These are phyloP conservation scores for Thielaviopsis euricoi DNA, from an alignment of 2,329 filamentous ascomycete genomes.

Conservation along the genomic window DNA sequence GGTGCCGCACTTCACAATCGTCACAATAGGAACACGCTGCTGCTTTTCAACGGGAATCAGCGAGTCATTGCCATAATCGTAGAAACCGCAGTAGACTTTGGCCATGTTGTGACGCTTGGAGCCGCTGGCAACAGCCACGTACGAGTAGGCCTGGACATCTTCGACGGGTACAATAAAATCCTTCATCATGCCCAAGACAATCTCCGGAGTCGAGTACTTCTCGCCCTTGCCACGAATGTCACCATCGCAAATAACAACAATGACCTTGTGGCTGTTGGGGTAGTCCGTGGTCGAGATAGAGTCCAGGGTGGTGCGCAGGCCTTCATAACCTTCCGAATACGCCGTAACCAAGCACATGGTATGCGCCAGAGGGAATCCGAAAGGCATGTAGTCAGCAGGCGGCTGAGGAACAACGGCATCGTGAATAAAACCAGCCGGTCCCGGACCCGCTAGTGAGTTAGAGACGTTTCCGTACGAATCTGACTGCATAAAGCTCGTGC, in stretches of 20 bases:
- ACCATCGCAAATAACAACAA: conserved; percentile 91
- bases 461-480: conserved; percentile 39
- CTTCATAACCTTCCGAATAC: conserved; percentile 89
- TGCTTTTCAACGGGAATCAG: conserved; percentile 71
- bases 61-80: conserved; percentile 79
- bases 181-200: conserved; percentile 84
- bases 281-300: conserved; percentile 97
- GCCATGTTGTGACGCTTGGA: conserved; percentile 99
- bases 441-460: conserved; percentile 48
- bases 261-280: conserved; percentile 95
- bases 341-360: conserved; percentile 88
- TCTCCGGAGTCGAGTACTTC: conserved; percentile 70
- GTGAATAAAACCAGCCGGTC: conserved; percentile 88
- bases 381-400: conserved; percentile 92
- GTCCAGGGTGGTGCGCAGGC: conserved; percentile 83
- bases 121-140: conserved; percentile 88
- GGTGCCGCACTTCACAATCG: conserved; percentile 89
- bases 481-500: conserved; percentile 46
- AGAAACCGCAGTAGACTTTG: conserved; percentile 95
- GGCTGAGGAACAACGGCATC: conserved; percentile 92
- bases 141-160: conserved; percentile 80
- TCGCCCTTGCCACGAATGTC: conserved; percentile 95
- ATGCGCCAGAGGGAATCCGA: conserved; percentile 87
- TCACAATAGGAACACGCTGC: conserved; percentile 94
- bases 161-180: conserved; percentile 67